Base-by-base conservation (phyloP, 2,329 filamentous ascomycete species). In the Aureobasidium leucospermi region DNA sequence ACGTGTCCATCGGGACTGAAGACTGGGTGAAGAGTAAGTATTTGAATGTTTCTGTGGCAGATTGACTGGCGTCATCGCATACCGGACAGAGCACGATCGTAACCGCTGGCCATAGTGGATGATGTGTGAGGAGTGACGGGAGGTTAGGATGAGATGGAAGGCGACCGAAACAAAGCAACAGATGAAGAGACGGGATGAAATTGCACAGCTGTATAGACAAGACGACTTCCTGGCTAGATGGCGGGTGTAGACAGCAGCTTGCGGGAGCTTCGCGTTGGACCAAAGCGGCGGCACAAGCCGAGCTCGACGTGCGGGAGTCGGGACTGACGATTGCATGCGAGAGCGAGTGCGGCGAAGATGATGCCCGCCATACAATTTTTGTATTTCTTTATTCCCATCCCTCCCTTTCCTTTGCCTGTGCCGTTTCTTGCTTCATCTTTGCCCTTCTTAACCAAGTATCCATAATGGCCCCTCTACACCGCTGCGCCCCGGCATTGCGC, bases 1-100 rank as follows among this genome's bases (percentile, higher is more conserved):
- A 99, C 94, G 81, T 99, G 94, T 77, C 94, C 94, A 79, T 99
- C 94, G 71, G 94, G 94, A 84, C 93, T 97, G 72, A 96, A 96
- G 74, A 96, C 92, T 96, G 69, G 16, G 10, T 19, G 10, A 58
- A 19, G 13, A 10, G 19, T 60, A 36, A 60, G 62, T 61, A 39
- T 41, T 29, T 13, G 10, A 2, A 15, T 48, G 34, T 45, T 32
- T 43, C 4, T 47, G 32, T n/a, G 39, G 28, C 29, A 28, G 34
- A 31, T 15, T 36, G 45, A 53, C 61, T 58, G 60, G 53, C 45
- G 48, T 60, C 39, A 59, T 51, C 31, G 53, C 48, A 53, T 62
- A 67, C 64, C 59, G 61, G 56, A 64, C 45, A 79, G 72, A 69
- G 69, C 94, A 88, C 94, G 89, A 81, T 99, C 94, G 80, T 99